Evolutionary conservation across 805 yeast species (phyloP).

Genomic region (Monosporozyma unispora): DNA sequence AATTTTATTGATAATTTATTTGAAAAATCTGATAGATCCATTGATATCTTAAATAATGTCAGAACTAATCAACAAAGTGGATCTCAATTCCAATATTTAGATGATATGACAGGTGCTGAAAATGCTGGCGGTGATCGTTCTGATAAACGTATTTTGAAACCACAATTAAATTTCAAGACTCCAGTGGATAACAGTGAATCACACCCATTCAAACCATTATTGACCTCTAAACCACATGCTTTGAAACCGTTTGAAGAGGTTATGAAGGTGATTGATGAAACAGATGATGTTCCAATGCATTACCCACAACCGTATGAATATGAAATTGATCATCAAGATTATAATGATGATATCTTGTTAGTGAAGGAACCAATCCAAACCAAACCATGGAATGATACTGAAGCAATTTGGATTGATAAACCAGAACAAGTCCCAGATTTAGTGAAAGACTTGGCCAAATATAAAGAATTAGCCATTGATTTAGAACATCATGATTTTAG

Average conservation of each 20-base stretch:
- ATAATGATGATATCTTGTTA: constrained; percentile 50
- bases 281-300: constrained; percentile 43
- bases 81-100: constrained; percentile 38
- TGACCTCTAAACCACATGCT: constrained; percentile 66
- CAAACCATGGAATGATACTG: constrained; percentile 54
- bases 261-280: constrained; percentile 30
- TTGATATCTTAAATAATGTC: constrained; percentile 36
- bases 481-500: constrained; percentile 93
- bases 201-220: constrained; percentile 68
- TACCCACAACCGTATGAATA: constrained; percentile 71
- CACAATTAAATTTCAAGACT: constrained; percentile 52
- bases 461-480: constrained; percentile 77
- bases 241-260: constrained; percentile 47
- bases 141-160: constrained; percentile 43
- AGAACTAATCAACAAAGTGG: constrained; percentile 10
- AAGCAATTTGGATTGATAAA: constrained; percentile 66
- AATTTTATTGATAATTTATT: constrained; percentile 58
- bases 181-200: constrained; percentile 60
- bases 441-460: constrained; percentile 42
- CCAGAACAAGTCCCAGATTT: constrained; percentile 43
- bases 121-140: constrained; percentile 7
- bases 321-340: constrained; percentile 64
- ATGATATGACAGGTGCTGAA: constrained; percentile 31
- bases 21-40: constrained; percentile 66
- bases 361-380: constrained; percentile 41